These are phyloP conservation scores for Monosporozyma unispora DNA, from an alignment of 805 yeast species.

Conservation along the genomic window DNA sequence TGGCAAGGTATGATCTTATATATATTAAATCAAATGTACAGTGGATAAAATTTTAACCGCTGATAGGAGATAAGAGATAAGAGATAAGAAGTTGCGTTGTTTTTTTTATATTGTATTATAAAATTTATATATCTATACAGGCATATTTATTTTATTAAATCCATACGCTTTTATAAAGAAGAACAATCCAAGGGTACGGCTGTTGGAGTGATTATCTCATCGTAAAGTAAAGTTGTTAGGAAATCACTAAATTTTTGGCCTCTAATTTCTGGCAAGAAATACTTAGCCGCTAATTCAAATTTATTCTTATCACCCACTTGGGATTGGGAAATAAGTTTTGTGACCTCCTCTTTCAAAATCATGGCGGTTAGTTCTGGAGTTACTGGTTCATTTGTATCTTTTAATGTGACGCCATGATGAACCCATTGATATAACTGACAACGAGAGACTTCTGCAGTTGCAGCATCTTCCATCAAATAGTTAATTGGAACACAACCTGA, in stretches of 20 bases:
- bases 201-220: constrained; percentile 37
- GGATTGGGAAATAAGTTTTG: constrained; percentile 37
- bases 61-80: not conserved
- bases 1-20: no score
- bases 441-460: constrained; percentile 81
- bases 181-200: constrained; percentile 1
- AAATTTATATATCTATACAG: not conserved
- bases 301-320: constrained; percentile 40
- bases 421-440: constrained; percentile 80
- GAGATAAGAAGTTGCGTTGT: not conserved
- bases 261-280: constrained; percentile 62
- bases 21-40: no score
- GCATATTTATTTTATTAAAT: no score
- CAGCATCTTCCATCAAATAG: constrained; percentile 83
- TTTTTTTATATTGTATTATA: no score
- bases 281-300: constrained; percentile 58
- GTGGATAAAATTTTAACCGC: no score
- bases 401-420: constrained; percentile 51
- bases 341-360: constrained; percentile 55
- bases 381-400: constrained; percentile 48
- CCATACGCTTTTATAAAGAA: not conserved
- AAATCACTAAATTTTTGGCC: constrained; percentile 70
- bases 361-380: constrained; percentile 50
- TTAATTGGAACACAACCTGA: constrained; percentile 81
- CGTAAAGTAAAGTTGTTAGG: constrained; percentile 67